Evolutionary conservation across 1,284 basidiomycete genomes (phyloP), one percentile per base, ranked within the genome.

Genomic region (Ustilago xerochloae): DNA sequence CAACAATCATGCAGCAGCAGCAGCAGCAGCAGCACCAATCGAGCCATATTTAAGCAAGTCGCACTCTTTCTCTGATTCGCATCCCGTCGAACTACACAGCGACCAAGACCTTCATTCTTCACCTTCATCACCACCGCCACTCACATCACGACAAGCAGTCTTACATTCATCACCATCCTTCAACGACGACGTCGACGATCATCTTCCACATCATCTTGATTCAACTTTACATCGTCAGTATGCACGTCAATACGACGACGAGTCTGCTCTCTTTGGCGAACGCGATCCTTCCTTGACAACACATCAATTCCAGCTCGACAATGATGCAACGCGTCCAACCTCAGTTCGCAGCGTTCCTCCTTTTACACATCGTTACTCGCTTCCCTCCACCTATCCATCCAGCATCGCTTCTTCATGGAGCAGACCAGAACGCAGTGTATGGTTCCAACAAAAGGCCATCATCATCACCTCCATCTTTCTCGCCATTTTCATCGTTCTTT

Each of bases 401-500:
- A 67, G 41, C 60, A 69, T 80, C 16, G 77, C 77, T 12, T 76
- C 77, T 4, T 70, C 72, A 9, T 81, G 79, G 79, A 63, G 52
- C 22, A 39, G 64, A 24, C 73, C 73, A 2, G 57, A 74, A 38
- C 65, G 81, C 7, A 75, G 71, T 39, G 71, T 80, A 6, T 83
- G 80, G 80, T 83, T 81, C 57, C 74, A 81, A 57, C 55, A 66
- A 33, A 78, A 77, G 47, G 81, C 81, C 55, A 81, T 82, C 63
- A 76, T 83, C 66, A 79, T 83, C 58, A 75, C 68, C 24, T 81
- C 81, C 6, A 70, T 79, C 62, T 83, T 82, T 67, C 74, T 84
- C 20, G 81, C 82, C 63, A 82, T 84, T 57, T 79, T 84, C 47
- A 83, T 84, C 57, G 76, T 83, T 10, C 71, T 84, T 51, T 78